Evolutionary conservation across 352 stramenopile genomes (phyloP), one percentile per base, ranked within the genome.

Genomic region (Phytophthora quininea): DNA sequence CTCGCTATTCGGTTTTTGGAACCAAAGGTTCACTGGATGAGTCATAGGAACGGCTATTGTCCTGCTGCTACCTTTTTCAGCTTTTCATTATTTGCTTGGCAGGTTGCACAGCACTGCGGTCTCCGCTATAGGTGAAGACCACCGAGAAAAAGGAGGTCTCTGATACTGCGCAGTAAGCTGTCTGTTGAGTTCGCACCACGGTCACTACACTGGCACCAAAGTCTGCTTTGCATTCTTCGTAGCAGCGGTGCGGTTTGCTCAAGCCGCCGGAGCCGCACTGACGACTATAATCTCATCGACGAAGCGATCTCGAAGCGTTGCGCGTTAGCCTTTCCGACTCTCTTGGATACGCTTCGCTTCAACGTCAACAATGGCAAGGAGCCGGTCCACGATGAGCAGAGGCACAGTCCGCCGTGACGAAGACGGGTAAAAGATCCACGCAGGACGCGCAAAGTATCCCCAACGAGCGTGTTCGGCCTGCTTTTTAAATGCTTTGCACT

Each of bases 341-440:
- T 54, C 37, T 54, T 24, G 43, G 19, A 54, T 63, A 61, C 45
- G 46, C 62, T 55, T 24, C 67, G 66, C 67, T 75, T 68, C 40
- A 67, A 67, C 51, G n/a, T 64, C 64, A 76, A 73, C 40, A 67
- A 67, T 46, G n/a, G 56, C 64, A 76, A 73, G 50, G 63, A 76
- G 69, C 58, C 69, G 69, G 70, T 77, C 66, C 70, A 67, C 29
- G 46, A 46, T 46, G 19, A 5, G 43, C 10, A 49, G 14, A 49
- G 15, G 8, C 43, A 29, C 43, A 49, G 43, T 49, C 15, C 8
- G 14, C 15, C 15, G 15, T 24, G 9, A 4, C 15, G 33, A 32
- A 74, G 70, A 58, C 61, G 59, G 65, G 74, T 29, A 63, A 72
- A 72, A 58, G 71, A 72, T 60, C 47, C 47, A 32, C 19, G 43